Percentiles rank a stretch among this genome's conserved stretches.
phyloP scores from a whole-genome alignment of 2,329 filamentous ascomycete genomes.

The Colletotrichum sp. region DNA sequence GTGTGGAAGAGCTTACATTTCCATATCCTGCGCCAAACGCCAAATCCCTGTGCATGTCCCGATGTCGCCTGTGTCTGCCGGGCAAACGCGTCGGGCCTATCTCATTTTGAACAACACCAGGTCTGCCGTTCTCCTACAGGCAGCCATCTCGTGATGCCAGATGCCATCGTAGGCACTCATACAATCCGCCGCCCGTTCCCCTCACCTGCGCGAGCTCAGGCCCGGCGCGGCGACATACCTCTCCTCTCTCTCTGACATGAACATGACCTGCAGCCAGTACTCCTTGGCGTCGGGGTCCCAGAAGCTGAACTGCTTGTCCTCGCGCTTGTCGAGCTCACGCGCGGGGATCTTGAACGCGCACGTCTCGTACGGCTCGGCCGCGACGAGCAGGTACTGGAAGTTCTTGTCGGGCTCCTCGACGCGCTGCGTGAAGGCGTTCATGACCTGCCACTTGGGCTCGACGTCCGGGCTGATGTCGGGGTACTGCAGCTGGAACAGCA shows the following conservation, averaged over 20 bases:
- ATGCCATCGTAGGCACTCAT: background rate
- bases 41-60: background rate
- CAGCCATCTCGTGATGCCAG: background rate
- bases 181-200: background rate
- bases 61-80: background rate
- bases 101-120: background rate
- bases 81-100: background rate
- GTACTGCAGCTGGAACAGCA: slow-evolving; percentile 97
- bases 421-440: slow-evolving; percentile 97
- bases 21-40: slow-evolving; percentile 8
- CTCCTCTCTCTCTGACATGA: slow-evolving; percentile 98
- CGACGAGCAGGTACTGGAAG: slow-evolving; percentile 93
- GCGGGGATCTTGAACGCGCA: slow-evolving; percentile 96
- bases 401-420: slow-evolving; percentile 93
- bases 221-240: slow-evolving; percentile 74
- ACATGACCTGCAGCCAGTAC: slow-evolving; percentile 97
- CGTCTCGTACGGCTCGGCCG: slow-evolving; percentile 97
- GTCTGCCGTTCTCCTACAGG: background rate
- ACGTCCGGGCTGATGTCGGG: slow-evolving; percentile 83
- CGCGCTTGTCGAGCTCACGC: slow-evolving; percentile 86
- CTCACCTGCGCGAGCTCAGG: slow-evolving; percentile 53
- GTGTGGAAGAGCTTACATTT: background rate
- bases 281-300: slow-evolving; percentile 96
- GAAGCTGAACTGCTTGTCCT: slow-evolving; percentile 90
- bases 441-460: slow-evolving; percentile 87